These are phyloP conservation scores for Penicillium cinerascens DNA, from an alignment of 495 filamentous ascomycete genomes.

Conservation along the genomic window DNA sequence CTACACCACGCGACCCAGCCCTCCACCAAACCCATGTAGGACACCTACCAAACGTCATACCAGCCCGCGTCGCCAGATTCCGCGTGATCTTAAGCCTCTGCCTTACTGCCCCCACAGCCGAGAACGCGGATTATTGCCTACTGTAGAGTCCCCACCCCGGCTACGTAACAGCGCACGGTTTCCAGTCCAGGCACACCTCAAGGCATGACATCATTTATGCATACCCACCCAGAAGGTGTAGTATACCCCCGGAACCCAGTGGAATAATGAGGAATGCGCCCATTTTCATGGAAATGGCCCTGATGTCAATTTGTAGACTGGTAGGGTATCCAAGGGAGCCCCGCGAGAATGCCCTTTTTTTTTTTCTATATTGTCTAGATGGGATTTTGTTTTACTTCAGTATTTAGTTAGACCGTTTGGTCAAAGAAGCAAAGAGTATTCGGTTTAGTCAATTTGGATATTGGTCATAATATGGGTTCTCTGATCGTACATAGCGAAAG, in stretches of 20 bases:
- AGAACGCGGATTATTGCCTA: not conserved
- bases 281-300: not conserved
- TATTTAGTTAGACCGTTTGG: no score
- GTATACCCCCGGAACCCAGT: not conserved
- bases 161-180: slow-evolving; percentile 17
- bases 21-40: not conserved
- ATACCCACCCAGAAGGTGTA: not conserved
- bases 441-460: not conserved
- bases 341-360: not conserved
- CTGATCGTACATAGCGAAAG: not conserved
- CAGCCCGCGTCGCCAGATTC: not conserved
- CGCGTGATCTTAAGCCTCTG: not conserved
- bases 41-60: not conserved
- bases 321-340: not conserved
- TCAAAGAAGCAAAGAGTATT: no score
- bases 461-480: not conserved
- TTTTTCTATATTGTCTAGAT: not conserved
- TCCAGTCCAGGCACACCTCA: slow-evolving; percentile 4
- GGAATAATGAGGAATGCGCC: not conserved
- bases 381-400: not conserved
- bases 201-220: slow-evolving; percentile 14
- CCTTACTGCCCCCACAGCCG: not conserved
- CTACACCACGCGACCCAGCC: not conserved
- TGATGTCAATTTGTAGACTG: not conserved
- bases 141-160: slow-evolving; percentile 2